phyloP scores from a whole-genome alignment of 108 stramenopile genomes.

The Stephanodiscus triporus region DNA sequence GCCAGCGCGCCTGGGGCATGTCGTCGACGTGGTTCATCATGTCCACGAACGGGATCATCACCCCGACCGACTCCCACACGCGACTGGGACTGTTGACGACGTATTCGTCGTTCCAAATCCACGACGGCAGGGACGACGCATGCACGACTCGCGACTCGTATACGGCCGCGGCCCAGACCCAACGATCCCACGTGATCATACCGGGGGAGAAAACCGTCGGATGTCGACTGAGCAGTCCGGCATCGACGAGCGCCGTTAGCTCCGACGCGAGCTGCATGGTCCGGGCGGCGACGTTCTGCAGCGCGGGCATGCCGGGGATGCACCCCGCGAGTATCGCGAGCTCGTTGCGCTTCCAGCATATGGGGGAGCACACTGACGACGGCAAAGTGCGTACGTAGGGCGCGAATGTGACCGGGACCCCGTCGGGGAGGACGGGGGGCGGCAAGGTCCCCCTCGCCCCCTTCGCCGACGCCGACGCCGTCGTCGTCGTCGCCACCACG shows the following conservation, averaged over 20 bases:
- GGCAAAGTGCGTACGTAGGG: conserved; percentile 88
- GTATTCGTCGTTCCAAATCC: conserved; percentile 23
- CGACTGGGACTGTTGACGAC: conserved; percentile 37
- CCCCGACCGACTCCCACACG: conserved; percentile 82
- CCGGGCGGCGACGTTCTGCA: conserved; percentile 77
- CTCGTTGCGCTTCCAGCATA: conserved; percentile 90
- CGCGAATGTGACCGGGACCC: conserved; percentile 59
- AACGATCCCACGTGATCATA: conserved; percentile 87
- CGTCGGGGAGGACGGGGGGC: conserved; percentile 23
- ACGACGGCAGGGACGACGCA: conserved; percentile 51
- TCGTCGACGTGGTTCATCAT: conserved; percentile 90
- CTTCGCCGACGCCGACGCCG: not conserved
- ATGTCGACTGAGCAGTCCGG: conserved; percentile 72
- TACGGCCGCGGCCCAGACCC: conserved; percentile 88
- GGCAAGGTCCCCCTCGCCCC: not conserved
- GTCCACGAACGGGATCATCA: conserved; percentile 85
- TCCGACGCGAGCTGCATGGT: conserved; percentile 76
- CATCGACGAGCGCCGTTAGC: conserved; percentile 75
- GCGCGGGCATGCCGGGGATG: conserved; percentile 68
- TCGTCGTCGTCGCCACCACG: conserved; percentile 28
- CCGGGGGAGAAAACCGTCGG: conserved; percentile 72
- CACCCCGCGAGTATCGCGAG: conserved; percentile 79
- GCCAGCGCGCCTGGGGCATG: conserved; percentile 67
- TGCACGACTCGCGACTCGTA: conserved; percentile 74
- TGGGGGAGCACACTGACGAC: conserved; percentile 74